Evolutionary conservation across 1,139 yeast species (phyloP).

Genomic region (Geotrichum europaeum): DNA sequence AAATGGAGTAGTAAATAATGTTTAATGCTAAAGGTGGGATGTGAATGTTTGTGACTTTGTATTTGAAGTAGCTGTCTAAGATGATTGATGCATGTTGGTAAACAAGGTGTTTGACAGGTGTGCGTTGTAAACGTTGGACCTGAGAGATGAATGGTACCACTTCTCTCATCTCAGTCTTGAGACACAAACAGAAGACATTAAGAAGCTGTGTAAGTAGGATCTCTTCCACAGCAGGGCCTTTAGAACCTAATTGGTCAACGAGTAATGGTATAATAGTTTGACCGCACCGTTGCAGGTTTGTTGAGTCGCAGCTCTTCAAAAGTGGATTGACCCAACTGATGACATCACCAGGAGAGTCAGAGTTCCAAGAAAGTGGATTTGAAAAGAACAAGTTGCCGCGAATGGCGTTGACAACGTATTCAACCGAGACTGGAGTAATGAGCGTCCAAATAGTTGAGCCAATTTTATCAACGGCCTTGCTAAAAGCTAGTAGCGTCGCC

Average conservation of each 20-base stretch:
- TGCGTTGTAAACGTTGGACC: conserved; percentile 15
- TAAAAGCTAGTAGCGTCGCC: conserved; percentile 9
- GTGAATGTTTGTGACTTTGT: conserved; percentile 12
- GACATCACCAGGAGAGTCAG: conserved; percentile 8
- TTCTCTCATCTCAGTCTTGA: conserved; percentile 11
- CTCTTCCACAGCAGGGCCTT: conserved; percentile 13
- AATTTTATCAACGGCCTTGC: conserved; percentile 9
- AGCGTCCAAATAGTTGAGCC: conserved; percentile 14
- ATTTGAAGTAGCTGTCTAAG: conserved; percentile 12
- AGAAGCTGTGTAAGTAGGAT: conserved; percentile 8
- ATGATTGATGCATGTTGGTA: conserved; percentile 12
- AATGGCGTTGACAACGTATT: conserved; percentile 14
- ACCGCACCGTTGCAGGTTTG: conserved; percentile 14
- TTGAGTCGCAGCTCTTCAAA: conserved; percentile 16
- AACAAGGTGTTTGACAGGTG: conserved; percentile 12
- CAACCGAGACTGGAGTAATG: conserved; percentile 11
- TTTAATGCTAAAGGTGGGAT: conserved; percentile 13
- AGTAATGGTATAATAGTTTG: conserved; percentile 12
- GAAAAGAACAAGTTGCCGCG: conserved; percentile 10
- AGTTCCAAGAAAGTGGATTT: conserved; percentile 8
- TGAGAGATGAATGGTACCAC: conserved; percentile 16
- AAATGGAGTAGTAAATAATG: conserved; percentile 15
- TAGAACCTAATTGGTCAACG: not conserved
- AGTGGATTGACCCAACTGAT: conserved; percentile 17
- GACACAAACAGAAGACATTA: conserved; percentile 11